Evolutionary conservation across 768 basidiomycete species (phyloP), one percentile per base, ranked within the genome.

Genomic region (Pulveroboletus sp.): DNA sequence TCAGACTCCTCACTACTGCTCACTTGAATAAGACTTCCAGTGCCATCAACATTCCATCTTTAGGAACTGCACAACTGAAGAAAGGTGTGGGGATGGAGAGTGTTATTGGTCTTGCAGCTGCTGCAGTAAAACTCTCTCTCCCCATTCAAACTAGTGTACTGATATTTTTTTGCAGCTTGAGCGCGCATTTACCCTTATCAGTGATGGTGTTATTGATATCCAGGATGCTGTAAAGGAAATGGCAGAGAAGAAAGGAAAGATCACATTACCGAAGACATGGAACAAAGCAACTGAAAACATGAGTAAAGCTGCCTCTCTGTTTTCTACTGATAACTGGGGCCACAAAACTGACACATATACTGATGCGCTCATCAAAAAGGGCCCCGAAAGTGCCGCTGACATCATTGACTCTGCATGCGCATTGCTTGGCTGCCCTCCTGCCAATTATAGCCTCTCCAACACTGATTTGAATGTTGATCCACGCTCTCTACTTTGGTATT

Each of bases 251-350:
- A 50, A 40, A 27, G 43, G 33, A 6, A 46, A 50, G 33, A 33
- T 48, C 19, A 42, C 4, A 1, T 12, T 48, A 23, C 35, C 16
- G 2, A 48, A 43, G 50, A 37, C 16, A 10, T 29, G 48, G 29
- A 51, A 51, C 40, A 42, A 51, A 19, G 40, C 7, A 2, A 43
- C 45, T 0, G 29, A 31, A 6, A 51, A 42, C 3, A 48, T 51
- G 46, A 51, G 46, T 46, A 51, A 51, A 38, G 46, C 29, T 0
- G 24, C 7, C 0, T 43, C 23, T 0, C 48, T 51, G 40, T 51
- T 51, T 13, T 51, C 50, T 27, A 25, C 49, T 27, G 19, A 2
- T 12, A 48, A 51, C 29, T 51, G 46, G 50, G 35, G 40, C 11
- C 23, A 27, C 5, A 12, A 51, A 42, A 48, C 8, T 0, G 21